Base-by-base conservation (phyloP, 2,329 filamentous ascomycete species). In the Furcasterigmium sp. region DNA sequence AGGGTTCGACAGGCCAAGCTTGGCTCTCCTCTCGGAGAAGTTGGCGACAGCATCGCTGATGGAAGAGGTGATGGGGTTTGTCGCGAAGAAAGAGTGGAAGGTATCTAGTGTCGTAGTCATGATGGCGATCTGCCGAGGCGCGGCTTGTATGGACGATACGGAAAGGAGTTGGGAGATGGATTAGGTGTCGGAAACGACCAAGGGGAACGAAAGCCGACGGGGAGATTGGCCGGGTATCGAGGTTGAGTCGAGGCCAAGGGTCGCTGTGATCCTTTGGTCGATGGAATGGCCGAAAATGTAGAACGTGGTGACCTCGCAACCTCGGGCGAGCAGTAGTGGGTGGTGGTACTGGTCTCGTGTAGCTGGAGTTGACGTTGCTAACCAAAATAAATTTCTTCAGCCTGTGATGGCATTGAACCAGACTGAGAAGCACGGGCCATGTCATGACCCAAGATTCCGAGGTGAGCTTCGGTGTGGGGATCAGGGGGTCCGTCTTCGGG, bases 1-100 rank as follows among this genome's bases (percentile, higher is more conserved):
- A 32, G 93, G 93, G 69, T 97, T 97, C 54, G 84, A 78, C 55
- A 98, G 76, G 50, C 91, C 91, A 52, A 98, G 79, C 68, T 87
- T 85, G 56, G 84, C 86, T 74, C 93, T 85, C 70, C 87, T 82
- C 57, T 93, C 87, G 50, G 84, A 85, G 64, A 97, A 94, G 42
- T 83, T 80, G 57, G 75, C 78, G 70, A 93, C 85, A 67, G 82
- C 83, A 75, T 95, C 86, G 65, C 81, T 78, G 55, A 95, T 61
- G 52, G 80, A 75, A 52, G 74, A 73, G 44, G 82, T 73, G 57
- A 93, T 67, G 47, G 87, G 80, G 65, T 95, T 95, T 58, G 84
- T 77, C 57, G 79, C 75, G 53, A 95, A 63, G 55, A 89, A 79
- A 58, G 80, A 80, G 52, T 60, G 60, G 68, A 75, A 53, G 56